phyloP scores from a whole-genome alignment of 2,329 filamentous ascomycete species.

The Pseudogymnoascus sp. region DNA sequence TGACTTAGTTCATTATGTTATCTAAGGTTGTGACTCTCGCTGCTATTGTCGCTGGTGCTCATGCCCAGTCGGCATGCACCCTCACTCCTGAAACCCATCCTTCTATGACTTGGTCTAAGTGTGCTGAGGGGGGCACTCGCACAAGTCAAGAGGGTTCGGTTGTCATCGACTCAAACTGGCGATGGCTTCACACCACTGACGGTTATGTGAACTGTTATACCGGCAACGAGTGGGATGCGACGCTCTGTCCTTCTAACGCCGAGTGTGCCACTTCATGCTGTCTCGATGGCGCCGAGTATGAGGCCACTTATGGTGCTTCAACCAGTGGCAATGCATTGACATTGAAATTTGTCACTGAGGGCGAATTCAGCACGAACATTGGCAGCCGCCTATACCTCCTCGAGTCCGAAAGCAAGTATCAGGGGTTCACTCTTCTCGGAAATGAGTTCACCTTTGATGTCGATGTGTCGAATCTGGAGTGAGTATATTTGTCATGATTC shows the following conservation, averaged over 20 bases:
- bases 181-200: constrained; percentile 41
- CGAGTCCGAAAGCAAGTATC: constrained; percentile 50
- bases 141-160: constrained; percentile 38
- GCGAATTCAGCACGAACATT: constrained; percentile 32
- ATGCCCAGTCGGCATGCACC: constrained; percentile 39
- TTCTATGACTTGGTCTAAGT: constrained; percentile 41
- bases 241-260: constrained; percentile 33
- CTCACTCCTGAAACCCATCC: constrained; percentile 39
- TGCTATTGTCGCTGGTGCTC: constrained; percentile 33
- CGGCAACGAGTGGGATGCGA: constrained; percentile 34
- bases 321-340: constrained; percentile 42
- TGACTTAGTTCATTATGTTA: no score
- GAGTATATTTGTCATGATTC: not conserved
- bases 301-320: constrained; percentile 42
- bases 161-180: constrained; percentile 46
- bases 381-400: constrained; percentile 55
- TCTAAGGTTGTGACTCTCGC: no score
- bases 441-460: constrained; percentile 64
- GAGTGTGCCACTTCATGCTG: constrained; percentile 40
- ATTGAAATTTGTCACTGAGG: constrained; percentile 44
- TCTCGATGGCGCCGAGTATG: constrained; percentile 43
- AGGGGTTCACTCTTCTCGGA: constrained; percentile 54
- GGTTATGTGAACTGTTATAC: constrained; percentile 29
- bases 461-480: constrained; percentile 51
- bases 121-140: constrained; percentile 38